phyloP scores from a whole-genome alignment of 345 rosid genomes.

The Salix udensis region DNA sequence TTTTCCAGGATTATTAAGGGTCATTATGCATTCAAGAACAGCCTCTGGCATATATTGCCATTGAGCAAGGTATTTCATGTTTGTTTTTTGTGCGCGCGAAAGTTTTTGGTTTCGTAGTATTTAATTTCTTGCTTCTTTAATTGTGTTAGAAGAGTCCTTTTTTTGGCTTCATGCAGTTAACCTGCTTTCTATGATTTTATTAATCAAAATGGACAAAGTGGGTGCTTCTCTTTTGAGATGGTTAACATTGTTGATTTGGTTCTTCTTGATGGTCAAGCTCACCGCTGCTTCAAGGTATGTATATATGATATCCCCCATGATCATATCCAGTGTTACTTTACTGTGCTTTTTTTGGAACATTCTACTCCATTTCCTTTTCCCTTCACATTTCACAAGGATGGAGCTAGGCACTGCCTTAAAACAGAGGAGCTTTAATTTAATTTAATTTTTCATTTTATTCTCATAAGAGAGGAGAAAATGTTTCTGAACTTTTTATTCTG shows the following conservation, averaged over 20 bases:
- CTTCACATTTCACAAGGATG: not conserved
- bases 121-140: not conserved
- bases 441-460: not conserved
- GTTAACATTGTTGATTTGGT: not conserved
- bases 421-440: not conserved
- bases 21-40: not conserved
- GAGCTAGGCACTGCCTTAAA: not conserved
- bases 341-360: too few relatives aligned
- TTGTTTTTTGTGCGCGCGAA: not conserved
- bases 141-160: not conserved
- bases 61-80: not conserved
- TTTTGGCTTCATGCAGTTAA: not conserved
- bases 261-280: not conserved
- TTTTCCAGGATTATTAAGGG: not conserved
- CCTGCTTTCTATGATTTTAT: too few relatives aligned
- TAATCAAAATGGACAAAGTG: not conserved
- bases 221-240: not conserved
- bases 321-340: not conserved
- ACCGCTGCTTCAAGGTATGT: not conserved
- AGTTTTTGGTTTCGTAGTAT: not conserved
- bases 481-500: not conserved
- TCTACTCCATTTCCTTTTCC: not conserved
- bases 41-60: not conserved
- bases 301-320: not conserved
- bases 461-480: not conserved